Conservation (phyloP, 75 land plant genomes). For the Cunninghamia lanceolata region DNA sequence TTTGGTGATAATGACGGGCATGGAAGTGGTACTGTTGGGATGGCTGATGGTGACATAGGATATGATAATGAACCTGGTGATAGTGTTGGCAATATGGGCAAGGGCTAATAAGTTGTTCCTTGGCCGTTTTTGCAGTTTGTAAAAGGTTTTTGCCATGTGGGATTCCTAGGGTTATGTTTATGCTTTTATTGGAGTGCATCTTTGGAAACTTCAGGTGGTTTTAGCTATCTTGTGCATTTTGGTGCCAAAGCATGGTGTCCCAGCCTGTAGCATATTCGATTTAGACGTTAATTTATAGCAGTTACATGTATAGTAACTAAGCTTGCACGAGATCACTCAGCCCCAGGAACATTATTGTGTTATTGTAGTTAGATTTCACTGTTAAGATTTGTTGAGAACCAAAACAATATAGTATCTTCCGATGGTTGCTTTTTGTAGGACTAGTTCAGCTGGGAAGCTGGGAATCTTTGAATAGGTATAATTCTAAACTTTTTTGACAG, state of each 20-base stretch:
- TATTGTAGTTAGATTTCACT: not conserved
- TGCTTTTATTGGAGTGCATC: not conserved
- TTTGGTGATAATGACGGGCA: not conserved
- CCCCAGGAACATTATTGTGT: not conserved
- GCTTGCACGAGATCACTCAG: not conserved
- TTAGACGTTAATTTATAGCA: not conserved
- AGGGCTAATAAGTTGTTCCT: slow-evolving; percentile 1
- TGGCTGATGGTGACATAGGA: not conserved
- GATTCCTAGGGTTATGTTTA: not conserved
- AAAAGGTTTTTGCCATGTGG: not conserved
- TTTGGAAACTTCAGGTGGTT: not conserved
- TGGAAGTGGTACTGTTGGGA: not conserved
- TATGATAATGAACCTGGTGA: not conserved
- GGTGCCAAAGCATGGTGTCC: not conserved
- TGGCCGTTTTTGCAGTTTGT: not conserved
- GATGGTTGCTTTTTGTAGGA: not conserved
- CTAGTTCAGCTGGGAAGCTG: not conserved
- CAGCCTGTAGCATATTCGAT: not conserved
- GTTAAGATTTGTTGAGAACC: not conserved
- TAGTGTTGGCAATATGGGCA: slow-evolving; percentile 1
- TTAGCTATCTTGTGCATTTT: not conserved
- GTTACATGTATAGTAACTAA: not conserved
- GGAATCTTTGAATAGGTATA: not conserved
- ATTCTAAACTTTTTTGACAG: not conserved
- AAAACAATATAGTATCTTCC: not conserved